A percentile compares a stretch with the other conserved stretches of the same genome.
Conservation (phyloP, 805 yeast species). For the Helenozyma baotianmanensis region DNA sequence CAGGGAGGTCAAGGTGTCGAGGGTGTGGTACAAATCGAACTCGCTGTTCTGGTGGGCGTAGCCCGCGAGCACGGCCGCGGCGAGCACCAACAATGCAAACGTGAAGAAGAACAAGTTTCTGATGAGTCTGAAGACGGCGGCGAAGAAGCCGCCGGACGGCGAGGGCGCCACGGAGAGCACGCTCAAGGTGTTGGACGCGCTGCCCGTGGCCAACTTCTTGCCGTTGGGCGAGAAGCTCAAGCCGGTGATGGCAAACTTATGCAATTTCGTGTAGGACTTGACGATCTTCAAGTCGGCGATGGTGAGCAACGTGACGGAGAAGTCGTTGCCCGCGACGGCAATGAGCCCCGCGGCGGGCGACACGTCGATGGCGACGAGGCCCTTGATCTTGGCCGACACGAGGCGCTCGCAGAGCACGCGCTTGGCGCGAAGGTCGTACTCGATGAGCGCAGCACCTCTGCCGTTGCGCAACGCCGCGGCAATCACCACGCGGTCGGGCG, state of each 20-base stretch:
- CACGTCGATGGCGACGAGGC: conserved; percentile 49
- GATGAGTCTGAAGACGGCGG: conserved; percentile 32
- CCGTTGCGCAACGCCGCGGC: conserved; percentile 28
- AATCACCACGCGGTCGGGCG: conserved; percentile 27
- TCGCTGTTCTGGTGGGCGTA: conserved; percentile 31
- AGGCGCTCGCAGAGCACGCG: conserved; percentile 39
- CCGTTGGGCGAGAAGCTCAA: conserved; percentile 69
- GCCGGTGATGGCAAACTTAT: conserved; percentile 72
- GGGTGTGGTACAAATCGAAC: conserved; percentile 20
- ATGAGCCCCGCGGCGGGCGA: conserved; percentile 40
- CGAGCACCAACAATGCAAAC: conserved; percentile 29
- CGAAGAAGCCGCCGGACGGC: conserved; percentile 17
- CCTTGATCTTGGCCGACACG: conserved; percentile 46
- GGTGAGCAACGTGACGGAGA: conserved; percentile 56
- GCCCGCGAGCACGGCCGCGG: conserved; percentile 32
- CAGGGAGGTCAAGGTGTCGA: conserved; percentile 18
- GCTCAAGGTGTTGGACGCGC: conserved; percentile 72
- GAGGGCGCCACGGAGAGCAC: conserved; percentile 27
- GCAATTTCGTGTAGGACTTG: conserved; percentile 56
- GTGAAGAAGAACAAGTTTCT: conserved; percentile 26
- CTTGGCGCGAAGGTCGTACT: conserved; percentile 40
- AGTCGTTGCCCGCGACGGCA: conserved; percentile 62
- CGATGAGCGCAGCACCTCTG: conserved; percentile 39
- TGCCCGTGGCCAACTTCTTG: conserved; percentile 59
- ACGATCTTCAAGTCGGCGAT: conserved; percentile 47